A percentile compares a stretch with the other conserved stretches of the same genome.
Conservation (phyloP, 2,329 filamentous ascomycete genomes). For the Aspergillus ibericus region DNA sequence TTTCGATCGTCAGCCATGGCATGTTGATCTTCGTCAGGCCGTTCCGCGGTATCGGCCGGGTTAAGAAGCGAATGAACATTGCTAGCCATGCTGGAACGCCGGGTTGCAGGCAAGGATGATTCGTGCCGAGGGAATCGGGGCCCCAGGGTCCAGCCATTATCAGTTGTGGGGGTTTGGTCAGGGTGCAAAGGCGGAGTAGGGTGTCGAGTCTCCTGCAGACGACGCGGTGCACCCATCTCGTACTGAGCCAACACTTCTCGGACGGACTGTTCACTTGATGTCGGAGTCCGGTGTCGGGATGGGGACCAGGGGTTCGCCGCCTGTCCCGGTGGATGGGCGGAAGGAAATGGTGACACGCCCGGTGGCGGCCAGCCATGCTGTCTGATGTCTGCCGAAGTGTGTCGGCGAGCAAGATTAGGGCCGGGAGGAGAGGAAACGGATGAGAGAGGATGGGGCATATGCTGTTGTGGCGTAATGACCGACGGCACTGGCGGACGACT, state of each 20-base stretch:
- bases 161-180: slow-evolving; percentile 52
- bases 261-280: slow-evolving; percentile 61
- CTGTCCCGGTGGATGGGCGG: slow-evolving; percentile 63
- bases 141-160: slow-evolving; percentile 58
- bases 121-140: slow-evolving; percentile 41
- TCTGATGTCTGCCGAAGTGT: slow-evolving; percentile 94
- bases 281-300: slow-evolving; percentile 57
- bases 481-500: slow-evolving; percentile 67
- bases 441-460: slow-evolving; percentile 63
- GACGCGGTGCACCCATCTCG: slow-evolving; percentile 59
- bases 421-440: slow-evolving; percentile 57
- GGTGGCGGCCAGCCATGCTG: slow-evolving; percentile 72
- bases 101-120: slow-evolving; percentile 57
- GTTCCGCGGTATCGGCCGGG: slow-evolving; percentile 66
- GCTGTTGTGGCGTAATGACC: slow-evolving; percentile 68
- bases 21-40: slow-evolving; percentile 63
- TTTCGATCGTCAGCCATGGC: slow-evolving; percentile 59
- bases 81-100: slow-evolving; percentile 70
- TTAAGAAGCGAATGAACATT: slow-evolving; percentile 68
- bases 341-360: slow-evolving; percentile 64
- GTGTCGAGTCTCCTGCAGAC: slow-evolving; percentile 49
- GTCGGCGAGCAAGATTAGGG: slow-evolving; percentile 73
- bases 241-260: slow-evolving; percentile 65
- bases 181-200: slow-evolving; percentile 54
- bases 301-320: slow-evolving; percentile 66